Evolutionary conservation across 2,329 filamentous ascomycete species (phyloP), one percentile per base, ranked within the genome.

Genomic region (Hortaea sp.): DNA sequence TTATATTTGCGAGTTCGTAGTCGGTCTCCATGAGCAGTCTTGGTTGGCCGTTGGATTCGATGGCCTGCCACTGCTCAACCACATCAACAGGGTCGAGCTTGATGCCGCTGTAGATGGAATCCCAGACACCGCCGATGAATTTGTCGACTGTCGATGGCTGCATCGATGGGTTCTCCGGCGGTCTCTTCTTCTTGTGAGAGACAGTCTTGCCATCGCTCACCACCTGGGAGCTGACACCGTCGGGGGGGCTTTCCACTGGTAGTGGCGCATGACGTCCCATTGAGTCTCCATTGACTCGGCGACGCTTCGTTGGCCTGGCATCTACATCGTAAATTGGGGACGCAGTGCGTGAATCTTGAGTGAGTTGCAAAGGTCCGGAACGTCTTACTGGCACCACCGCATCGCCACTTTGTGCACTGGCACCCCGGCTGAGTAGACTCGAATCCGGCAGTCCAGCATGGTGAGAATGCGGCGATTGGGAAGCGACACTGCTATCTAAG

Each of bases 121-220:
- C 67, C 71, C 71, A 75, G 11, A 74, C 72, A 4, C 72, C 71
- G 20, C 66, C 63, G 40, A 74, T 67, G 39, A 74, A 62, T 48
- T 73, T 74, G 48, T 73, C 69, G 11, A 70, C 54, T 4, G 68
- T 72, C 0, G 71, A 72, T 1, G 71, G 70, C 46, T 72, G 66
- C 42, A 73, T 59, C 7, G 64, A 64, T 1, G 68, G 66, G 37
- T 65, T 65, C n/a, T 66, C 62, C 1, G 52, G 45, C 12, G 58
- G 46, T 7, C 55, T 53, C 42, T 59, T 62, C 51, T 57, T 59
- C 1, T 57, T 55, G 42, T 57, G 58, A 12, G 57, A 54, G 12
- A 59, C 12, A 9, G 12, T 27, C 20, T 20, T 29, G 12, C 12
- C 45, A 43, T 56, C 52, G 42, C 55, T 57, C 32, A 53, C 54